Evolutionary conservation across 139 green algal species (phyloP).

Genomic region (Yamagishiella unicocca): DNA sequence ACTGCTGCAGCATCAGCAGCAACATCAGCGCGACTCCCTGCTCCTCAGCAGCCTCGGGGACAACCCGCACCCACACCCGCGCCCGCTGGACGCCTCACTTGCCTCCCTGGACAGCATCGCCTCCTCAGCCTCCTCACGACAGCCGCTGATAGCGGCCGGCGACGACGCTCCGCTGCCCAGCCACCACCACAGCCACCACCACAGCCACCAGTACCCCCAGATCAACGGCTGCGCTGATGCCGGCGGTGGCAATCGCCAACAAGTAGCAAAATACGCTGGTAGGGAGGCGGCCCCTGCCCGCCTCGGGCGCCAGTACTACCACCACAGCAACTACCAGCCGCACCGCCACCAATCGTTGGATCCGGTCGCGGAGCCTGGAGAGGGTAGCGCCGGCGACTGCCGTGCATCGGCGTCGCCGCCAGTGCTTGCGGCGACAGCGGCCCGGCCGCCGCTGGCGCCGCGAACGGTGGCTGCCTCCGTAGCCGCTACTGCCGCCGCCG

Average conservation of each 20-base stretch:
- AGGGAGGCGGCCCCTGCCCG: no score
- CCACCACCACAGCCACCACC: not conserved
- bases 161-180: not conserved
- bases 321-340: conserved; percentile 4
- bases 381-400: not conserved
- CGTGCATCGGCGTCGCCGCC: no score
- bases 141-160: not conserved
- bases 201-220: not conserved
- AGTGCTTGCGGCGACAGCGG: not conserved
- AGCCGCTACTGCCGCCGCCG: not conserved
- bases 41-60: no score
- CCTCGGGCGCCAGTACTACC: not conserved
- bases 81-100: no score
- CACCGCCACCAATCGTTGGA: not conserved
- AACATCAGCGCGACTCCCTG: not conserved
- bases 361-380: conserved; percentile 11
- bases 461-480: not conserved
- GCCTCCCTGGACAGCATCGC: not conserved
- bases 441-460: not conserved
- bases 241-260: not conserved
- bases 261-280: no score
- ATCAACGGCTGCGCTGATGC: no score
- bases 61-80: no score
- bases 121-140: not conserved
- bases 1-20: not conserved